Conservation (phyloP, 2,329 filamentous ascomycete species). For the Akanthomyces dipterigenus region DNA sequence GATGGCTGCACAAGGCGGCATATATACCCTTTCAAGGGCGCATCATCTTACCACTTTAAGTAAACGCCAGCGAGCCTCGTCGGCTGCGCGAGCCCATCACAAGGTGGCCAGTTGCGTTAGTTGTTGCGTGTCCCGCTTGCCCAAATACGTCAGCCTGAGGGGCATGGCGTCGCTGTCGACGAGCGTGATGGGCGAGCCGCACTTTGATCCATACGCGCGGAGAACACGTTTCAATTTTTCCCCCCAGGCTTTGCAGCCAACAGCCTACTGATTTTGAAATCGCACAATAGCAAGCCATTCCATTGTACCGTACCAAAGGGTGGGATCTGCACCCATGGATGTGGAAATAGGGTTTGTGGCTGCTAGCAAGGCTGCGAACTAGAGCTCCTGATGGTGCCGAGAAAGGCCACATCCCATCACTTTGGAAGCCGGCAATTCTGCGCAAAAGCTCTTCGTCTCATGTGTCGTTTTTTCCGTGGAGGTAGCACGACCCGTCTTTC, state of each 20-base stretch:
- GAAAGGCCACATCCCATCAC: too few relatives aligned
- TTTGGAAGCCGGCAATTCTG: background rate
- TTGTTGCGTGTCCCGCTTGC: background rate
- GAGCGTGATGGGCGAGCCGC: background rate
- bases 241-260: too few relatives aligned
- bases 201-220: background rate
- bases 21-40: background rate
- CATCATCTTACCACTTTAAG: background rate
- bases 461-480: background rate
- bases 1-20: background rate
- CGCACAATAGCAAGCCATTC: too few relatives aligned
- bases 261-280: too few relatives aligned
- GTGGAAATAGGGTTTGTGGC: too few relatives aligned
- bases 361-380: too few relatives aligned
- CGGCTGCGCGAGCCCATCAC: background rate
- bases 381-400: too few relatives aligned
- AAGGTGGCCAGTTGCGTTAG: background rate
- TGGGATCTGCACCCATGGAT: too few relatives aligned
- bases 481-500: background rate
- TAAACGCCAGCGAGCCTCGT: background rate
- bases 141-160: background rate
- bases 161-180: background rate
- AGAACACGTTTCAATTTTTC: background rate
- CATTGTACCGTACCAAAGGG: too few relatives aligned
- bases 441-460: background rate